A percentile compares a stretch with the other conserved stretches of the same genome.
Evolutionary conservation across 257 asterid species (phyloP).

Genomic region (Solanum microdontum): DNA sequence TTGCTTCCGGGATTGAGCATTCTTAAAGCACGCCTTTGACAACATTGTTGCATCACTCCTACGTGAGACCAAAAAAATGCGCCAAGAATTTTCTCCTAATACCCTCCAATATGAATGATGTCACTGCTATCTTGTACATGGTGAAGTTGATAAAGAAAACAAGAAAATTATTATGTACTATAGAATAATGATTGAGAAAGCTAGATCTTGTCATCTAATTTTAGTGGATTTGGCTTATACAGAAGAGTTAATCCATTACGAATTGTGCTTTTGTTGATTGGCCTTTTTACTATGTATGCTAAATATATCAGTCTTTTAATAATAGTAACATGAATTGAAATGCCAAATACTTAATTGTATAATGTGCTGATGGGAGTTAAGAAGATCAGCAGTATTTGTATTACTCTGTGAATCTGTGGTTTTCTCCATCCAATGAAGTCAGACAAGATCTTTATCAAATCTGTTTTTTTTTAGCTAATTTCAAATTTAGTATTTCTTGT

Average conservation of each 20-base stretch:
- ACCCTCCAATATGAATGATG: background rate
- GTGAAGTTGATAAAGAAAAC: background rate
- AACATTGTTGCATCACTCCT: background rate
- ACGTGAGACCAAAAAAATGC: background rate
- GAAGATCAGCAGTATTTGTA: background rate
- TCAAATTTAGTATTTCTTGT: background rate
- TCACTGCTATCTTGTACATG: background rate
- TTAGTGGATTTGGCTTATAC: background rate
- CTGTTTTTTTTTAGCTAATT: background rate
- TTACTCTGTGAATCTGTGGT: background rate
- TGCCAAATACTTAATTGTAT: background rate
- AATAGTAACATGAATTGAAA: background rate
- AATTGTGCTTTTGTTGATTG: background rate
- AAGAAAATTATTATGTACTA: background rate
- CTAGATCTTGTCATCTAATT: background rate
- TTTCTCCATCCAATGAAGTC: background rate
- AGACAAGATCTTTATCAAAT: background rate
- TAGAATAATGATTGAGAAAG: background rate
- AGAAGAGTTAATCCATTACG: background rate
- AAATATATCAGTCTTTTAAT: background rate
- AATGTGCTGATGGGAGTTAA: background rate
- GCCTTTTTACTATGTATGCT: background rate
- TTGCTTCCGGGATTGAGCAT: background rate
- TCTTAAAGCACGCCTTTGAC: background rate
- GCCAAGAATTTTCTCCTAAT: background rate